These are phyloP conservation scores for Nymphaea thermarum DNA, from an alignment of 164 flowering plant species.

Conservation along the genomic window DNA sequence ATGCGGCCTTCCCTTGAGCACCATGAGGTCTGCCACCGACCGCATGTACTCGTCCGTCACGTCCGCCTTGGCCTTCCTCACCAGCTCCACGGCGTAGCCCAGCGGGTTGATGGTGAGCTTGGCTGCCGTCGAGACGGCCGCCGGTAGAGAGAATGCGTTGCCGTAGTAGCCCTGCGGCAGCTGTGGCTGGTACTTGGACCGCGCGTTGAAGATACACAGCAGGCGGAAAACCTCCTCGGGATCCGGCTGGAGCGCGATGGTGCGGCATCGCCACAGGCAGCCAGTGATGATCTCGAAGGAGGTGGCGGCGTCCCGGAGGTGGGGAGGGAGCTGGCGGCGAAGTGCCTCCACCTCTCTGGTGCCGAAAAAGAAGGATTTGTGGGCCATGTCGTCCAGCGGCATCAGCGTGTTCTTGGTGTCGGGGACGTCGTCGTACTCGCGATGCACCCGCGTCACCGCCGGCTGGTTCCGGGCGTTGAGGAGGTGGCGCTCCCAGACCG, in stretches of 20 bases:
- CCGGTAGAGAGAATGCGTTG: conserved; percentile 13
- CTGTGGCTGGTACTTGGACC: conserved; percentile 4
- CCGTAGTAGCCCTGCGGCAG: conserved; percentile 23
- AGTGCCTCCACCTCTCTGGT: conserved; percentile 8
- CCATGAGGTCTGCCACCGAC: conserved; percentile 25
- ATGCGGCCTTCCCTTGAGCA: conserved; percentile 17
- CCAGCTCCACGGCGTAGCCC: conserved; percentile 16
- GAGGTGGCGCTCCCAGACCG: conserved; percentile 18
- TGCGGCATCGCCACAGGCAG: conserved; percentile 27
- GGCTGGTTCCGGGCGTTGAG: conserved; percentile 19
- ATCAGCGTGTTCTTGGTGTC: conserved; percentile 6
- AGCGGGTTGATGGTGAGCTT: conserved; percentile 10
- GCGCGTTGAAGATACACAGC: conserved; percentile 9
- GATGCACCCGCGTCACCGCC: conserved; percentile 10
- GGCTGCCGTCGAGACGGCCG: conserved; percentile 8
- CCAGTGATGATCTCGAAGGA: conserved; percentile 23
- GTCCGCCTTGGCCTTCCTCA: conserved; percentile 12
- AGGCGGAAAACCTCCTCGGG: conserved; percentile 18
- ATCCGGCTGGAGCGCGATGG: conserved; percentile 13
- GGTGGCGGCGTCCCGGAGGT: conserved; percentile 5
- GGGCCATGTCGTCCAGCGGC: conserved; percentile 10
- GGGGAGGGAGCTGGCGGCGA: conserved; percentile 7
- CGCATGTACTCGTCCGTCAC: conserved; percentile 22
- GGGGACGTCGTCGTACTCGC: conserved; percentile 12
- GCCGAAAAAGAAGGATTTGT: conserved; percentile 23